Base-by-base conservation (phyloP, 2,329 filamentous ascomycete species). In the Fusarium palustre region DNA sequence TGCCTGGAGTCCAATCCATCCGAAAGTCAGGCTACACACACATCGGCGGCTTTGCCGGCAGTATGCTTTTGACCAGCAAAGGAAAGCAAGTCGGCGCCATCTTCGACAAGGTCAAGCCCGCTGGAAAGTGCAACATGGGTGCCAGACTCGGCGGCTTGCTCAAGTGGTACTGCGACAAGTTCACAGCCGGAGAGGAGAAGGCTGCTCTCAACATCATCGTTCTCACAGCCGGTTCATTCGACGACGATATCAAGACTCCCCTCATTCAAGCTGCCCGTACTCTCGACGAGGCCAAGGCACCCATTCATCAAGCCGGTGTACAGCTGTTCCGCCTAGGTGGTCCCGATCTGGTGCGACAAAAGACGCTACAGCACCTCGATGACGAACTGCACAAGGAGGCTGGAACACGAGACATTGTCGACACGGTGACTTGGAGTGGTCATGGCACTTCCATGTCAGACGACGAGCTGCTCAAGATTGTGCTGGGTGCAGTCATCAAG, bases 391-490 rank as follows among this genome's bases (percentile, higher is more conserved):
- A 62, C 11, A 62, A 61, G 36, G 59, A 62, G 46, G 59, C 59
- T 47, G 56, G 56, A 30, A 62, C 59, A 1, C 33, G 59, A 47
- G 59, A 62, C 11, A 62, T 62, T 25, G 59, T 62, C 22, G 59
- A 62, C 28, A 61, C 59, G 13, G 59, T 62, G 33, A 62, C 59
- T n/a, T 62, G 59, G 59, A 62, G 59, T n/a, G 59, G 59, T 7
- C 59, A 62, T 6, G 56, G 59, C 2, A 61, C 59, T 31, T 39
- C 56, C 2, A 62, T 62, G 59, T 62, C 59, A 1, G 59, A 62
- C 8, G 59, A 62, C 20, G 59, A 62, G 33, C 46, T 62, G 2
- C 59, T 62, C n/a, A 62, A 62, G n/a, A 41, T 62, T 31, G 59
- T 62, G 1, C 3, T 62, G n/a, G 59, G 59, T 2, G 59, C 59